phyloP scores from a whole-genome alignment of 805 yeast species.

The Sugiyamaella americana region DNA sequence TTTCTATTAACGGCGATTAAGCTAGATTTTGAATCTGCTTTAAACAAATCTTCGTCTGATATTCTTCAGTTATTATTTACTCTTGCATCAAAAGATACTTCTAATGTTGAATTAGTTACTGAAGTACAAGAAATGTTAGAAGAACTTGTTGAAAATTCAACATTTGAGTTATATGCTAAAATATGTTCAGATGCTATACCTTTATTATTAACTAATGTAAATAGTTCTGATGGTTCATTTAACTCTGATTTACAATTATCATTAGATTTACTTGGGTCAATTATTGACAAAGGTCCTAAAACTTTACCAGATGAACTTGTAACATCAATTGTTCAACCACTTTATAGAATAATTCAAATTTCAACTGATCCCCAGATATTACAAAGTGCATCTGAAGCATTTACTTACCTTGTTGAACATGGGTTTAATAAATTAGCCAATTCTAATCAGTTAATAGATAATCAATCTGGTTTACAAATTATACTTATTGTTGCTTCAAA shows the following conservation, averaged over 20 bases:
- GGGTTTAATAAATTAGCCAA: constrained; percentile 27
- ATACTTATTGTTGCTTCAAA: constrained; percentile 62
- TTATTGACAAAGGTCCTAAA: constrained; percentile 26
- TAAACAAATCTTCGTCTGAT: constrained; percentile 23
- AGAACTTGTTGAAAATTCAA: constrained; percentile 46
- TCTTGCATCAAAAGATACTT: constrained; percentile 65
- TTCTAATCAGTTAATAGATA: constrained; percentile 6
- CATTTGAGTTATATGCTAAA: constrained; percentile 36
- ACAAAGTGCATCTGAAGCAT: constrained; percentile 71
- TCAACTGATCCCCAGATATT: constrained; percentile 71
- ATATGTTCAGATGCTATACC: constrained; percentile 53
- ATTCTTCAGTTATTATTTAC: constrained; percentile 52
- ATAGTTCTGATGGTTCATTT: background rate
- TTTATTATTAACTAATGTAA: constrained; percentile 30
- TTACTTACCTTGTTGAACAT: constrained; percentile 50
- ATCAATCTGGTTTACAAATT: constrained; percentile 41
- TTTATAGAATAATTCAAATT: constrained; percentile 42
- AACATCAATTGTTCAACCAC: constrained; percentile 28
- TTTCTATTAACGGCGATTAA: constrained; percentile 53
- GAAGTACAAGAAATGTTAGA: constrained; percentile 67
- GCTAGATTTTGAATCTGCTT: constrained; percentile 37
- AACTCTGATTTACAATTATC: constrained; percentile 44
- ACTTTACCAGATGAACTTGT: constrained; percentile 20
- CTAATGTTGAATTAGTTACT: constrained; percentile 61
- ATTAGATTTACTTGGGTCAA: constrained; percentile 39